Conservation (phyloP, 1,139 yeast species). For the Suhomyces bribrorum region DNA sequence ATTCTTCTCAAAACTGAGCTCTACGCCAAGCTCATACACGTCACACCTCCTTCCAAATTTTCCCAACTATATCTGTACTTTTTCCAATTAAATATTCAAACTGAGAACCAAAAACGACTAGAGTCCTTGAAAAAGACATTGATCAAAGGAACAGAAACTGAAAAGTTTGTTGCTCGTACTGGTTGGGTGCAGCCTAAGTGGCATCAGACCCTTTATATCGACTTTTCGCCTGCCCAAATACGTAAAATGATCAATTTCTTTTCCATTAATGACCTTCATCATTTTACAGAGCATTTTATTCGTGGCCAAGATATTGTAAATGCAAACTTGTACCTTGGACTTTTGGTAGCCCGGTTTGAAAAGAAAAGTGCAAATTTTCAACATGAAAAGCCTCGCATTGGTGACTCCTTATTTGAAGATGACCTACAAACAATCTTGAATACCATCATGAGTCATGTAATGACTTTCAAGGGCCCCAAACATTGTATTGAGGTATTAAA, state of each 20-base stretch:
- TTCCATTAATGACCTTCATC: constrained; percentile 29
- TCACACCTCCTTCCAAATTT: constrained; percentile 23
- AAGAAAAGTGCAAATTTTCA: constrained; percentile 17
- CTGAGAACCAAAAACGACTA: constrained; percentile 20
- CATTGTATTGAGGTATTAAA: constrained; percentile 35
- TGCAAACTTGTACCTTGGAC: constrained; percentile 36
- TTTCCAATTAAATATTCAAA: constrained; percentile 36
- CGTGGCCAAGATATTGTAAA: constrained; percentile 32
- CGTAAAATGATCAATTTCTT: constrained; percentile 35
- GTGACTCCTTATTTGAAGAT: constrained; percentile 20
- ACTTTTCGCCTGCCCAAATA: constrained; percentile 22
- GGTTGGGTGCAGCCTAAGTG: constrained; percentile 40
- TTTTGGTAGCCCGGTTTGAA: constrained; percentile 43
- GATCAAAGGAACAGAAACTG: constrained; percentile 31
- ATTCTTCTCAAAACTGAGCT: constrained; percentile 21
- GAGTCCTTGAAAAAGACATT: constrained; percentile 27
- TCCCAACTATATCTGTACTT: constrained; percentile 34
- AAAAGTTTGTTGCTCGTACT: constrained; percentile 37
- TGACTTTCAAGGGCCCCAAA: constrained; percentile 40
- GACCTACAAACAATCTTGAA: constrained; percentile 33
- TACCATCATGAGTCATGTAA: constrained; percentile 33
- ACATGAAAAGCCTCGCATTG: constrained; percentile 11
- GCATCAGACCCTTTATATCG: constrained; percentile 32
- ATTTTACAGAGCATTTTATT: constrained; percentile 27
- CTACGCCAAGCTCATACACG: constrained; percentile 24